A percentile compares a stretch with the other conserved stretches of the same genome.
Evolutionary conservation across 768 basidiomycete genomes (phyloP).

Genomic region (Termitomyces sp.): DNA sequence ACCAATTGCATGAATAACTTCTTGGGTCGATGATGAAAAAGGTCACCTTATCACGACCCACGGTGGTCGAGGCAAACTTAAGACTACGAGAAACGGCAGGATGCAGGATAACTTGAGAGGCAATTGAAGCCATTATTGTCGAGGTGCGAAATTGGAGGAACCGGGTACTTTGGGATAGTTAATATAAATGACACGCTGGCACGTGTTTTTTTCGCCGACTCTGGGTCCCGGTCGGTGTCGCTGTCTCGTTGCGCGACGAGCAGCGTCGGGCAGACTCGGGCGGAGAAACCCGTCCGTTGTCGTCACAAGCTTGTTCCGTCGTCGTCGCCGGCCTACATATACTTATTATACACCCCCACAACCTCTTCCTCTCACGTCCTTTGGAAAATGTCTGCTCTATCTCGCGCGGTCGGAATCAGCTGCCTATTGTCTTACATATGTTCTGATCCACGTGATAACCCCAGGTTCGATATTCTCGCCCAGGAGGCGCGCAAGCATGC

Average conservation of each 20-base stretch:
- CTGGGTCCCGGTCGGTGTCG: constrained; percentile 3
- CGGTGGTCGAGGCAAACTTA: constrained; percentile 73
- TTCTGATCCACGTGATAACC: constrained; percentile 25
- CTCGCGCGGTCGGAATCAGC: constrained; percentile 16
- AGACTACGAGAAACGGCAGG: constrained; percentile 72
- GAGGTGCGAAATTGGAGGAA: not conserved
- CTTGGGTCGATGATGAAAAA: constrained; percentile 2
- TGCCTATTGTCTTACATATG: constrained; percentile 4
- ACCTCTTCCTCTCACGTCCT: not conserved
- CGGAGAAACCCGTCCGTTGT: constrained; percentile 14
- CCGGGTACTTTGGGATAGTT: not conserved
- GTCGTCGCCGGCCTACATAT: not conserved
- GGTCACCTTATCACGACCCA: constrained; percentile 85
- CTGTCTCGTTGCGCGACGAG: not conserved
- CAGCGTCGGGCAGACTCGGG: constrained; percentile 17
- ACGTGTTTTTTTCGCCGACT: constrained; percentile 13
- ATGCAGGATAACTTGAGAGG: constrained; percentile 80
- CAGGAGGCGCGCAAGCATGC: constrained; percentile 9
- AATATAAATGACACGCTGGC: constrained; percentile 2
- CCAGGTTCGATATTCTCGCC: constrained; percentile 21
- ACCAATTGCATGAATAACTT: not conserved
- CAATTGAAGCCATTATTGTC: constrained; percentile 40
- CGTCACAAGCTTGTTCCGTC: constrained; percentile 7
- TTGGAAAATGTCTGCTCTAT: constrained; percentile 8
- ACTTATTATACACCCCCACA: not conserved